Evolutionary conservation across 495 filamentous ascomycete species (phyloP).

Genomic region (Pyrenula massariospora): DNA sequence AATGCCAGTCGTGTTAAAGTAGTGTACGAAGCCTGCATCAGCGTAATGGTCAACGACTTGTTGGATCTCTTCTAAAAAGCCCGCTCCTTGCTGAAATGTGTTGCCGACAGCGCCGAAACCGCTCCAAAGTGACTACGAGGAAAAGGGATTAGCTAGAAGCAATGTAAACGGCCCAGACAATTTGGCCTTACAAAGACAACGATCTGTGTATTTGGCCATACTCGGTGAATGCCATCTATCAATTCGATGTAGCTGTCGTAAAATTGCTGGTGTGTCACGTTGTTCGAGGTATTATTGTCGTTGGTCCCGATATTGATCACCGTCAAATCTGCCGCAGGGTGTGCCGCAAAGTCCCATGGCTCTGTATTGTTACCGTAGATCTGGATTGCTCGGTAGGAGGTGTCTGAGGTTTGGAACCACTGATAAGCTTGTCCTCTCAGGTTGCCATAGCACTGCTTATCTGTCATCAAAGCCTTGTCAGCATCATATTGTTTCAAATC

Average conservation of each 20-base stretch:
- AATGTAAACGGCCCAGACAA: neutral
- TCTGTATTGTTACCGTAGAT: constrained; percentile 45
- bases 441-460: neutral
- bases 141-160: neutral
- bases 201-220: constrained; percentile 51
- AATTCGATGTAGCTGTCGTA: constrained; percentile 45
- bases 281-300: constrained; percentile 48
- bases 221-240: constrained; percentile 46
- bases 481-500: neutral
- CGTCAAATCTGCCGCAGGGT: constrained; percentile 52
- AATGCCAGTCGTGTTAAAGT: constrained; percentile 56
- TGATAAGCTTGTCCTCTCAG: constrained; percentile 25
- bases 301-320: constrained; percentile 61
- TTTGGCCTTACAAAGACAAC: constrained; percentile 41
- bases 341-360: constrained; percentile 45
- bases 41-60: constrained; percentile 47
- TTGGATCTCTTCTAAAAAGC: constrained; percentile 40
- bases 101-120: constrained; percentile 41
- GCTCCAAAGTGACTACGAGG: constrained; percentile 47
- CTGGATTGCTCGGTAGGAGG: constrained; percentile 32
- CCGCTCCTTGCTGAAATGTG: constrained; percentile 34
- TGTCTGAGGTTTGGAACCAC: constrained; percentile 56
- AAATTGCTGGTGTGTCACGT: constrained; percentile 40
- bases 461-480: constrained; percentile 16
- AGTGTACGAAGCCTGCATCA: constrained; percentile 46